Conservation (phyloP, 768 basidiomycete species). For the Suillus ampliporus region DNA sequence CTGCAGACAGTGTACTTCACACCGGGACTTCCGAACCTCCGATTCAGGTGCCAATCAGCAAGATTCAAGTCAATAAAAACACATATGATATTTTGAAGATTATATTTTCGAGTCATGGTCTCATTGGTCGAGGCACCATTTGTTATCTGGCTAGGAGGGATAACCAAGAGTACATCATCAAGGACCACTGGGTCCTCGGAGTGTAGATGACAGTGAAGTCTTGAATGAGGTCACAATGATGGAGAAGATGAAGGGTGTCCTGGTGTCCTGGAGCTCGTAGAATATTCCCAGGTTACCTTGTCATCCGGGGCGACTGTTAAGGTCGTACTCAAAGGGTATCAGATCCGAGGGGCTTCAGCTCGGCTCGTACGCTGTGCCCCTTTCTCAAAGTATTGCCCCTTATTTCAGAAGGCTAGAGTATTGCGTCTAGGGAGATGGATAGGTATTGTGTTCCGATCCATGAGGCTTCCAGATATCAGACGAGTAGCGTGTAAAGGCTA, state of each 20-base stretch:
- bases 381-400: too few species aligned
- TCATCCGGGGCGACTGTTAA: too few species aligned
- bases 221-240: constrained; percentile 13
- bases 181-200: constrained; percentile 13
- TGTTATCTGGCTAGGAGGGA: neutral
- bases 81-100: neutral
- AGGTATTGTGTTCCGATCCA: too few species aligned
- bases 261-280: constrained; percentile 6
- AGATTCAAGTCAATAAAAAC: neutral
- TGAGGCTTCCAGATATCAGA: too few species aligned
- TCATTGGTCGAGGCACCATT: neutral
- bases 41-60: neutral
- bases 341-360: too few species aligned
- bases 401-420: too few species aligned
- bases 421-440: too few species aligned
- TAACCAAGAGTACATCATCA: constrained; percentile 1
- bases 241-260: constrained; percentile 5
- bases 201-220: neutral
- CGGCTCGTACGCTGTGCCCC: too few species aligned
- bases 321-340: too few species aligned
- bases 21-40: neutral
- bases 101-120: neutral
- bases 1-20: too few species aligned
- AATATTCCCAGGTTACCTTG: neutral
- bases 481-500: too few species aligned